Base-by-base conservation (phyloP, 139 green algal species). In the Chlamydomonas schloesseri region DNA sequence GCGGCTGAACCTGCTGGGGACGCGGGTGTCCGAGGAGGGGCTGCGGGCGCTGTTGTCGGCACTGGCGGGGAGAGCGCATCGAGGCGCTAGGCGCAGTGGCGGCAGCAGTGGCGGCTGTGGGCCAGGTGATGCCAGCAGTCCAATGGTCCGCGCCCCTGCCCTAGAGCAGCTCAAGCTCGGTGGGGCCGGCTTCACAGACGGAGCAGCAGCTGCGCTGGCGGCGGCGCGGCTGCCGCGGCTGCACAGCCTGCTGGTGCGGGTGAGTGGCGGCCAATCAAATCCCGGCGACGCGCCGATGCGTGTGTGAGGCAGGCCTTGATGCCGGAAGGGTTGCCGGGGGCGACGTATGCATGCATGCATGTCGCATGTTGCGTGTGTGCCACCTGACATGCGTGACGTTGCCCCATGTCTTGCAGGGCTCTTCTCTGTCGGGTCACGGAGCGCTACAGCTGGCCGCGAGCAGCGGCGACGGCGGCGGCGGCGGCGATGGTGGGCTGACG, bases 81-180 rank as follows among this genome's bases (percentile, higher is more conserved):
- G 42, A 29, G 36, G 37, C 37, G 28, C 42, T 36, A 53, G 58
- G 26, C 11, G 65, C 76, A 36, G 33, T 8, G 64, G 78, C 65
- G 78, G 20, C 17, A 29, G 47, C 33, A 50, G 29, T 0, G 47
- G 47, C 5, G 29, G 15, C 28, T 28, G 72, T 23, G 47, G 72
- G 13, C 3, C 2, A 60, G 70, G 70, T 3, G 11, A 29, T 3
- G 72, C 29, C 29, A 37, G 72, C 29, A 29, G 72, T 15, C 17
- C 24, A 15, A n/a, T n/a, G n/a, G n/a, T n/a, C 42, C 60, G 11
- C 28, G 77, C 62, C 34, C 20, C 14, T 33, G n/a, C 55, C 20
- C n/a, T 84, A n/a, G 78, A 84, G 64, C n/a, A 68, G 78, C 78
- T 84, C 0, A 74, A 75, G 65, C 14, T 74, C 15, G 78, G 78